Evolutionary conservation across 768 basidiomycete genomes (phyloP).

Genomic region (Boletus sp.): DNA sequence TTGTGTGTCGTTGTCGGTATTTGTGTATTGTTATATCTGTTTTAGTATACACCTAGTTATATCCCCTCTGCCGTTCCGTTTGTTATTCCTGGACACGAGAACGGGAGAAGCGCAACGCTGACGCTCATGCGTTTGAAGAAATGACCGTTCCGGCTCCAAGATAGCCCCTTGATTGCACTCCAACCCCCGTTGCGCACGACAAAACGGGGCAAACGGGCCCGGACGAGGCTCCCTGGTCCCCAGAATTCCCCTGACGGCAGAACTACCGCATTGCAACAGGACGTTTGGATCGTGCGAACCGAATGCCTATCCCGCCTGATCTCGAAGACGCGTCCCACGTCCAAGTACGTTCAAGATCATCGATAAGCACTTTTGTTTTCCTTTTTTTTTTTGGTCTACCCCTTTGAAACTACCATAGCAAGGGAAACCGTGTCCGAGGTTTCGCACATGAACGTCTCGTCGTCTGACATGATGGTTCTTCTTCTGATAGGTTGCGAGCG

Average conservation of each 20-base stretch:
- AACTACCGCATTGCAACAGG: neutral
- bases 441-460: neutral
- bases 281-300: slow-evolving; percentile 9
- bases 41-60: slow-evolving; percentile 5
- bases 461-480: slow-evolving; percentile 1
- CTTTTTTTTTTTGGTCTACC: neutral
- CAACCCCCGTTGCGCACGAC: neutral
- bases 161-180: slow-evolving; percentile 2
- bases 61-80: neutral
- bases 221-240: slow-evolving; percentile 15
- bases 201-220: slow-evolving; percentile 5
- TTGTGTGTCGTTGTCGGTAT: slow-evolving; percentile 16
- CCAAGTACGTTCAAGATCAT: neutral
- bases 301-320: slow-evolving; percentile 21
- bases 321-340: slow-evolving; percentile 13
- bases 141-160: neutral
- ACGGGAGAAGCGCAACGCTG: slow-evolving; percentile 1
- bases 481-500: neutral
- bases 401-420: neutral
- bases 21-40: slow-evolving; percentile 28
- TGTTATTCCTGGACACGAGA: neutral
- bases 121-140: neutral
- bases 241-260: slow-evolving; percentile 10
- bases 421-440: neutral
- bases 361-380: slow-evolving; percentile 15